Evolutionary conservation across 148 eudicot genomes (phyloP), one percentile per base, ranked within the genome.

Genomic region (Silene latifolia): DNA sequence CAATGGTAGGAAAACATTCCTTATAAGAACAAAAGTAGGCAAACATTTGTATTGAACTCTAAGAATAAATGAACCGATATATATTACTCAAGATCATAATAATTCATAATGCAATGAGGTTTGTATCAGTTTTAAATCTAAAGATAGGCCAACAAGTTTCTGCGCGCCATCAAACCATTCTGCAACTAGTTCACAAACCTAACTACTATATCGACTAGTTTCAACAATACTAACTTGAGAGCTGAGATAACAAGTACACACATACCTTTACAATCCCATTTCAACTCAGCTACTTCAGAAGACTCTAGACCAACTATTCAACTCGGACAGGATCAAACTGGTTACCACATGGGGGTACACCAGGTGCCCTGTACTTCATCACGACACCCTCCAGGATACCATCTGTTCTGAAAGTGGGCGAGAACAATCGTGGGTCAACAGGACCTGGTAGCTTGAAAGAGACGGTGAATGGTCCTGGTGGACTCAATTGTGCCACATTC

Each of bases 301-400:
- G 17, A 14, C 5, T 17, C 20, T 32, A 57, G 42, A 25, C 29
- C 39, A 65, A 27, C 19, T 19, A 25, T 29, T 73, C 61, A 67
- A 48, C 9, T 80, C 56, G 67, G 10, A 17, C 71, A 12, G 83
- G 80, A 68, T 74, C 74, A 39, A 81, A 81, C 77, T 81, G 80
- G 69, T 72, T 72, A 19, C 80, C 83, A 32, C 69, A 62, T 3
- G 73, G 73, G 13, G 62, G 65, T 47, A 82, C 87, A 86, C 75
- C 83, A 61, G 79, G 78, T 51, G 68, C 82, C 65, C 74, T 69
- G 75, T 67, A 74, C 77, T 92, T 89, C 80, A 82, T 77, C 56
- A 92, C 87, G 5, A 87, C 83, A 4, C 84, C 93, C 81, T 93
- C 98, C 3, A 93, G 87, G 65, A 93, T 89, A 73, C 97, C 97